Conservation (phyloP, 805 yeast species). For the Metschnikowia matae region DNA sequence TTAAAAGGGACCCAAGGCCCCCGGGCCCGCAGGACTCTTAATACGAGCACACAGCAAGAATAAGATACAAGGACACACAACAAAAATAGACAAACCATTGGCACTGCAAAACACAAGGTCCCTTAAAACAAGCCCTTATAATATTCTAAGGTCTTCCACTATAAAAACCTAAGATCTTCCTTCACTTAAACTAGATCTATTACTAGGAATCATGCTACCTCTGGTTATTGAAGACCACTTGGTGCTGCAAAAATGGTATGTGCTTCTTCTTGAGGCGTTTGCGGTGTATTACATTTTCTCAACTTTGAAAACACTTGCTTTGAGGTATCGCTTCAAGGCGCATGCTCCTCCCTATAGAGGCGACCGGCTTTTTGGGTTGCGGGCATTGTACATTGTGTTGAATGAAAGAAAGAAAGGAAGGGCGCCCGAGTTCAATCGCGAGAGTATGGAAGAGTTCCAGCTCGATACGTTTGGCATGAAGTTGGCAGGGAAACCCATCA, state of each 20-base stretch:
- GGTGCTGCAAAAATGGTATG: constrained; percentile 10
- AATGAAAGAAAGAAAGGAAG: constrained; percentile 7
- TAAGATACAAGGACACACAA: too few relatives aligned
- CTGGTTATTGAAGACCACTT: constrained; percentile 1
- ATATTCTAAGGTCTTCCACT: too few relatives aligned
- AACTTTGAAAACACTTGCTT: neutral
- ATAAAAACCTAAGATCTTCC: neutral
- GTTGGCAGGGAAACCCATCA: constrained; percentile 9
- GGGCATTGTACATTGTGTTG: constrained; percentile 5
- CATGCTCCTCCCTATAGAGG: constrained; percentile 8
- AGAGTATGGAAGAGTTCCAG: constrained; percentile 3
- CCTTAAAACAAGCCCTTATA: too few relatives aligned
- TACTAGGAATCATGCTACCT: neutral
- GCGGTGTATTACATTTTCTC: neutral
- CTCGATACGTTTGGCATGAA: constrained; percentile 7
- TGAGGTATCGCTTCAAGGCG: constrained; percentile 9
- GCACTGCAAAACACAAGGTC: too few relatives aligned
- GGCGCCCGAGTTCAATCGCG: constrained; percentile 10
- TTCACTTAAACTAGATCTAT: neutral
- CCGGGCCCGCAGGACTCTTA: too few relatives aligned
- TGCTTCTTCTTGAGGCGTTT: constrained; percentile 4
- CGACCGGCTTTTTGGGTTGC: constrained; percentile 13
- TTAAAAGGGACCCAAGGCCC: too few relatives aligned
- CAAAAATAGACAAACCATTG: too few relatives aligned
- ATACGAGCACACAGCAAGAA: too few relatives aligned